Evolutionary conservation across 805 yeast species (phyloP).

Genomic region (Soucietia sequanensis): DNA sequence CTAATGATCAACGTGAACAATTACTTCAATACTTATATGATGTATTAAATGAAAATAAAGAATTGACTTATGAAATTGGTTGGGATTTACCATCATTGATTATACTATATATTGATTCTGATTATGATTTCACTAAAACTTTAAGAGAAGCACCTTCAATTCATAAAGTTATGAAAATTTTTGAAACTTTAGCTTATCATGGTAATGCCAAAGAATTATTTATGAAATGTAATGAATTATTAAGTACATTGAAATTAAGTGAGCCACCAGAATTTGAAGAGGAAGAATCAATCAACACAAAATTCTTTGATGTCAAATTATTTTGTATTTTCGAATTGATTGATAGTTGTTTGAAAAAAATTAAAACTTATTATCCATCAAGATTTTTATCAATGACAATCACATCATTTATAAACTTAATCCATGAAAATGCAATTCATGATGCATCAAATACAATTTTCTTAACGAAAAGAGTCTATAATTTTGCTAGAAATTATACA

Average conservation of each 20-base stretch:
- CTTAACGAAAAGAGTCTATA: conserved; percentile 59
- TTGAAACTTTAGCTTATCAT: conserved; percentile 59
- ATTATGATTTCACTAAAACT: conserved; percentile 17
- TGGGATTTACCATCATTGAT: conserved; percentile 88
- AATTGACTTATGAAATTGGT: conserved; percentile 65
- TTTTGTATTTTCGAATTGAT: conserved; percentile 69
- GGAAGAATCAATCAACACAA: conserved; percentile 12
- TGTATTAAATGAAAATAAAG: conserved; percentile 44
- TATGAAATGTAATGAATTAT: conserved; percentile 65
- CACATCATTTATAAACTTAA: conserved; percentile 53
- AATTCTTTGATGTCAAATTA: conserved; percentile 53
- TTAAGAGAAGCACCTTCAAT: conserved; percentile 42
- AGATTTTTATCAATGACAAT: conserved; percentile 71
- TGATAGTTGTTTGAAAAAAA: conserved; percentile 54
- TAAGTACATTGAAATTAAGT: conserved; percentile 40
- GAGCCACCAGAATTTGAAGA: too few relatives aligned
- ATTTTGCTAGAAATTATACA: conserved; percentile 52
- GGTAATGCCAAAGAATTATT: conserved; percentile 85
- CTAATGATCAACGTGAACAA: conserved; percentile 47
- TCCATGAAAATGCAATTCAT: conserved; percentile 22
- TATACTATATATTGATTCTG: conserved; percentile 50
- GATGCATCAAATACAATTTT: conserved; percentile 28
- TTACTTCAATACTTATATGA: conserved; percentile 48
- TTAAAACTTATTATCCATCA: conserved; percentile 74
- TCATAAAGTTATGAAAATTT: conserved; percentile 43